phyloP scores from a whole-genome alignment of 768 basidiomycete species.

The Boletus sensibilis region DNA sequence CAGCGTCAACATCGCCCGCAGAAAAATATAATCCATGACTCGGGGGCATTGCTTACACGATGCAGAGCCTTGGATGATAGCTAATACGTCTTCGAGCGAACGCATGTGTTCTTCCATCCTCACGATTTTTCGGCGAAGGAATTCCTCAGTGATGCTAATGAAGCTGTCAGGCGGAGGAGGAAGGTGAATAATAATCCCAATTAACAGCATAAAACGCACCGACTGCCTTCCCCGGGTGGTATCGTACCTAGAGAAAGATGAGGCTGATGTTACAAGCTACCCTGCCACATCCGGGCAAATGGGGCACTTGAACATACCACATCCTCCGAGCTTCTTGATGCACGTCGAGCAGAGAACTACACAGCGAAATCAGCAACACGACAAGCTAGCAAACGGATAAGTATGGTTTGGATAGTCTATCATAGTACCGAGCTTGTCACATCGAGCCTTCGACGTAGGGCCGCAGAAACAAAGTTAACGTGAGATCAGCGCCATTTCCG shows the following conservation, averaged over 20 bases:
- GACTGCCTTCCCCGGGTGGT: slow-evolving; percentile 54
- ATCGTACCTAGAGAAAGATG: slow-evolving; percentile 40
- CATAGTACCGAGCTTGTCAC: slow-evolving; percentile 28
- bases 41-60: slow-evolving; percentile 24
- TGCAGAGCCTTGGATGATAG: slow-evolving; percentile 42
- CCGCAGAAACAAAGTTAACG: not conserved
- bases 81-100: slow-evolving; percentile 53
- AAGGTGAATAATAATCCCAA: not conserved
- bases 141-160: slow-evolving; percentile 52
- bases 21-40: too few relatives aligned
- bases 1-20: not conserved
- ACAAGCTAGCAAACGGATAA: not conserved
- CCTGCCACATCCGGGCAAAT: slow-evolving; percentile 22
- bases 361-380: not conserved
- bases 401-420: slow-evolving; percentile 7
- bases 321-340: slow-evolving; percentile 52
- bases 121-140: slow-evolving; percentile 46
- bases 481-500: not conserved
- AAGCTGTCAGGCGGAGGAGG: slow-evolving; percentile 37
- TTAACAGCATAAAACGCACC: slow-evolving; percentile 32
- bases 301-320: slow-evolving; percentile 45
- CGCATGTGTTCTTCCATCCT: slow-evolving; percentile 51
- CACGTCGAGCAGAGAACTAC: slow-evolving; percentile 41
- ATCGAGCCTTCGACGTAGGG: slow-evolving; percentile 31
- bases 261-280: not conserved